Conservation (phyloP, 1,284 basidiomycete genomes). For the Boletus albobrunnescens region DNA sequence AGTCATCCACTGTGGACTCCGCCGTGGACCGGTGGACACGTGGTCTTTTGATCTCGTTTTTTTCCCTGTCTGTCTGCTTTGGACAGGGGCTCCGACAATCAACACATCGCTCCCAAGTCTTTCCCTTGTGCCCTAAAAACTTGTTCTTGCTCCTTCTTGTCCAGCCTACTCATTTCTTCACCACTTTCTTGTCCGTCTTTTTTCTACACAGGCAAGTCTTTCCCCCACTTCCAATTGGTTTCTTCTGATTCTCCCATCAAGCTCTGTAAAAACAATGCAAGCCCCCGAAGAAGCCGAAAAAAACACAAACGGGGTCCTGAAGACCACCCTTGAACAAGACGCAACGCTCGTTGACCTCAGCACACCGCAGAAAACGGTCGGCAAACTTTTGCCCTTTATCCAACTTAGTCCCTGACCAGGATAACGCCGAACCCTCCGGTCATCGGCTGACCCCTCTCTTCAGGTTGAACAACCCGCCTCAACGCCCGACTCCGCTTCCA, state of each 20-base stretch:
- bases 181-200: constrained; percentile 1
- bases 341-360: constrained; percentile 29
- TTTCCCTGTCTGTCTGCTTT: constrained; percentile 35
- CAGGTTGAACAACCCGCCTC: constrained; percentile 23
- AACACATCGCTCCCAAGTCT: constrained; percentile 27
- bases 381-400: constrained; percentile 32
- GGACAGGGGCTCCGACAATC: constrained; percentile 39
- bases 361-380: constrained; percentile 30
- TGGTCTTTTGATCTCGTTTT: constrained; percentile 35
- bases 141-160: constrained; percentile 7
- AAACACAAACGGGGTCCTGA: constrained; percentile 7
- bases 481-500: constrained; percentile 26
- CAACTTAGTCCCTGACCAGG: constrained; percentile 28
- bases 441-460: constrained; percentile 19
- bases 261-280: constrained; percentile 33
- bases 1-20: constrained; percentile 13
- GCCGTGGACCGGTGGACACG: constrained; percentile 25
- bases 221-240: background rate
- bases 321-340: constrained; percentile 17
- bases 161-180: constrained; percentile 1
- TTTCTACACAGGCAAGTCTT: constrained; percentile 14
- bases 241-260: constrained; percentile 32
- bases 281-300: constrained; percentile 25
- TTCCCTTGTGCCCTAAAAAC: constrained; percentile 18
- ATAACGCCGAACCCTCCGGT: constrained; percentile 31